Base-by-base conservation (phyloP, 495 filamentous ascomycete species). In the Neurospora sp. region DNA sequence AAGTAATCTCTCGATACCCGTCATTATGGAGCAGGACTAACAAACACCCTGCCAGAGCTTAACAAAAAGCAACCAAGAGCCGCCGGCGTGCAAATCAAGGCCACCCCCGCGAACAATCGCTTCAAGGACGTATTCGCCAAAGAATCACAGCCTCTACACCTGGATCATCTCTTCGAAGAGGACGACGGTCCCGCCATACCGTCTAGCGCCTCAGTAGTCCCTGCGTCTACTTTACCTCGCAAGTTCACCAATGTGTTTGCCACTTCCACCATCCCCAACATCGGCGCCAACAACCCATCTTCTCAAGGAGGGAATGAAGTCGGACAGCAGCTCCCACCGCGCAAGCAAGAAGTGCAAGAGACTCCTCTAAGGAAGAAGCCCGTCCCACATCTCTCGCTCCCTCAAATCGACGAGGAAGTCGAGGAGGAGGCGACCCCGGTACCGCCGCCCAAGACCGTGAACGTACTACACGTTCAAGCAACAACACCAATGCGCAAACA, bases 81-180 rank as follows among this genome's bases (percentile, higher is more conserved):
- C 81, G 84, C 89, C 41, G 84, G 86, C 48, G 83, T 94, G 37
- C 91, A 92, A 73, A 89, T 96, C 46, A 90, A 91, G 80, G 93
- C 93, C 27, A 96, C 93, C 1, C 93, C 93, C 12, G 90, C 87
- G 46, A 88, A 82, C 72, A 84, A 84, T 69, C 83, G 88, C 2
- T 85, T 81, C 74, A 86, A 79, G 74, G 82, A 89, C 69, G 81
- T 84, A 16, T 73, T 84, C 18, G 78, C 75, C 22, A 42, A 72
- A 31, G 76, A 77, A 7, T 71, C 77, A 14, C 72, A 72, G 27
- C 70, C 68, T 27, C 41, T 41, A 2, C 48, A 73, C 14, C 31
- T 44, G 27, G 31, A 59, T 1, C 37, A 70, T 66, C 18, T 74
- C 40, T 2, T 77, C 70, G 18, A 78, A 72, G 44, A 76, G 70